Conservation (phyloP, 371 early-diverging fungal genomes). For the Smittium mucronatum region DNA sequence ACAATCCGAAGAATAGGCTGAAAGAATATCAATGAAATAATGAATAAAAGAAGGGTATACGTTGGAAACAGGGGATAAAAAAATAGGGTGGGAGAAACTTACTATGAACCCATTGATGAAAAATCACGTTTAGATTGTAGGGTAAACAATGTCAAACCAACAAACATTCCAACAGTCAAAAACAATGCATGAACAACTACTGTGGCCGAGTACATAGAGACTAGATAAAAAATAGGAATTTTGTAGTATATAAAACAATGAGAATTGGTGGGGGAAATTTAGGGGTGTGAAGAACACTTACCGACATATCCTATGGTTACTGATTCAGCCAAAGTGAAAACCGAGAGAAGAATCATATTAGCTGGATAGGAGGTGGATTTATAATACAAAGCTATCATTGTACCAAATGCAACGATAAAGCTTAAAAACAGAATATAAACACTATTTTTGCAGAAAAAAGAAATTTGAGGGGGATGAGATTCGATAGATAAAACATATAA, state of each 20-base stretch:
- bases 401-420: neutral
- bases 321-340: conserved; percentile 56
- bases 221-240: conserved; percentile 38
- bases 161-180: conserved; percentile 57
- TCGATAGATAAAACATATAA: too few species aligned
- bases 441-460: too few species aligned
- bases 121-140: conserved; percentile 62
- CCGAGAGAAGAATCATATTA: conserved; percentile 44
- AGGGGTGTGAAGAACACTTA: conserved; percentile 16
- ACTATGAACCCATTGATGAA: conserved; percentile 42
- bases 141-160: conserved; percentile 61
- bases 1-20: conserved; percentile 45
- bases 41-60: neutral
- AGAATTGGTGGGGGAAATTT: neutral
- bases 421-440: neutral
- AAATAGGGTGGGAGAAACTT: neutral
- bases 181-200: conserved; percentile 60
- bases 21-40: conserved; percentile 21
- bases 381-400: conserved; percentile 43
- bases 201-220: conserved; percentile 18
- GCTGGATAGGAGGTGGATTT: conserved; percentile 48
- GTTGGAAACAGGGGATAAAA: neutral
- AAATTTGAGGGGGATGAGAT: too few species aligned
- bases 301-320: conserved; percentile 44
- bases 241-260: conserved; percentile 8